A percentile compares a stretch with the other conserved stretches of the same genome.
Conservation (phyloP, 2,329 filamentous ascomycete genomes). For the Ceratocystis papillata region DNA sequence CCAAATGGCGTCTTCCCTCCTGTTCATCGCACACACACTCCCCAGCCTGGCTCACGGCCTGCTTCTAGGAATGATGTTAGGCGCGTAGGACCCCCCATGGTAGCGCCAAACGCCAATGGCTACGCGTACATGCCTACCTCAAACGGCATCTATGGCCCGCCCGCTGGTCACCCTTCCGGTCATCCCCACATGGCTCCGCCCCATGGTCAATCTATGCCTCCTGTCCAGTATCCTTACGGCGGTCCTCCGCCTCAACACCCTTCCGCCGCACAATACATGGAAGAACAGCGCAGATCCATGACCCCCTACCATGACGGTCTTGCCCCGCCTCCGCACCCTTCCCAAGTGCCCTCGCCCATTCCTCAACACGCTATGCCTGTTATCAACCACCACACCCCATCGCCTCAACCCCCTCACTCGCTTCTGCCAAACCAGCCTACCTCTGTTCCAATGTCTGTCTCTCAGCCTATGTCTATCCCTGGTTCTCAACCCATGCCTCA, state of each 20-base stretch:
- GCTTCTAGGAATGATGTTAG: constrained; percentile 30
- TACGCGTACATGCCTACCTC: constrained; percentile 22
- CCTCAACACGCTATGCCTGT: constrained; percentile 29
- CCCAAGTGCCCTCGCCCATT: constrained; percentile 45
- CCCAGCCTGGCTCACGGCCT: constrained; percentile 27
- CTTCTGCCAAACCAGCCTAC: constrained; percentile 36
- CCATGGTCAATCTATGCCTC: constrained; percentile 14
- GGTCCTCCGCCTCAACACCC: constrained; percentile 32
- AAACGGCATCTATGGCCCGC: constrained; percentile 30
- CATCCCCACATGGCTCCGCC: constrained; percentile 12
- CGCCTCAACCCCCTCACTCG: constrained; percentile 49
- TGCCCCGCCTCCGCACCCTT: constrained; percentile 49
- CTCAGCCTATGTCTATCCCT: constrained; percentile 16
- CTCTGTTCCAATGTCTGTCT: constrained; percentile 10
- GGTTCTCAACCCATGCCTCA: constrained; percentile 37
- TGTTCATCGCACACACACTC: constrained; percentile 28
- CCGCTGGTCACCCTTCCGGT: constrained; percentile 19
- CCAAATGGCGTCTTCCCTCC: constrained; percentile 53
- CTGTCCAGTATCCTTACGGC: constrained; percentile 26
- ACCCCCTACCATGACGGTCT: constrained; percentile 33
- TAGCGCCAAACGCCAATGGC: constrained; percentile 27
- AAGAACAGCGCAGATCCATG: constrained; percentile 64
- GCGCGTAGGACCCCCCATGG: constrained; percentile 29
- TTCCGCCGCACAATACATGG: constrained; percentile 58
- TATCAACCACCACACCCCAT: constrained; percentile 38